Evolutionary conservation across 805 yeast species (phyloP), one percentile per base, ranked within the genome.

Genomic region (Candida nitratophila): DNA sequence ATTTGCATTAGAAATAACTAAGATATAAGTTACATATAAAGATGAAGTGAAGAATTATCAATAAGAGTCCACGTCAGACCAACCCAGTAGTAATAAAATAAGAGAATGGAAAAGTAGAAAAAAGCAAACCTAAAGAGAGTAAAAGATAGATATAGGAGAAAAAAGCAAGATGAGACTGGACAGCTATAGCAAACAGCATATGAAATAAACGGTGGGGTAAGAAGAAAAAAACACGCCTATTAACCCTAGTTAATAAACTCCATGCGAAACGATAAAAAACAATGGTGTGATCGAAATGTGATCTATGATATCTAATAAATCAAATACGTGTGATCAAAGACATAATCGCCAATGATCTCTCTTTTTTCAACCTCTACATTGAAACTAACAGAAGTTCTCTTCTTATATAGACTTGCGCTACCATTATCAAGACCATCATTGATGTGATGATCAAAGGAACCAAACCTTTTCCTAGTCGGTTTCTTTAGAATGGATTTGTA

Each of bases 281-380:
- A 31, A 8, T 15, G 7, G 19, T 31, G 19, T 8, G 34, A 31
- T 31, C n/a, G n/a, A n/a, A n/a, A n/a, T n/a, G n/a, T n/a, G n/a
- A n/a, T n/a, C n/a, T 15, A 15, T 31, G 17, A 15, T 4, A 29
- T 12, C 15, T 29, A 29, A 29, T 14, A 26, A 19, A 45, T 41
- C 20, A 40, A 9, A 29, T 27, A 47, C 16, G 49, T 47, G 51
- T 69, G 71, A 52, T 73, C 77, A 47, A 66, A 62, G 24, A 66
- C 58, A 26, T 63, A 62, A 19, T 70, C 74, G 46, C 69, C 72
- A 44, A 71, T 60, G 34, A 69, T 66, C 50, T 73, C 77, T 44
- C 79, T 61, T 8, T 72, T 64, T 43, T 65, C 69, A 41, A 73
- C 65, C 30, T 68, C 64, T 50, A 57, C 60, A 46, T 64, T 65